These are phyloP conservation scores for Fusarium haematococcum DNA, from an alignment of 2,329 filamentous ascomycete species.

Conservation along the genomic window DNA sequence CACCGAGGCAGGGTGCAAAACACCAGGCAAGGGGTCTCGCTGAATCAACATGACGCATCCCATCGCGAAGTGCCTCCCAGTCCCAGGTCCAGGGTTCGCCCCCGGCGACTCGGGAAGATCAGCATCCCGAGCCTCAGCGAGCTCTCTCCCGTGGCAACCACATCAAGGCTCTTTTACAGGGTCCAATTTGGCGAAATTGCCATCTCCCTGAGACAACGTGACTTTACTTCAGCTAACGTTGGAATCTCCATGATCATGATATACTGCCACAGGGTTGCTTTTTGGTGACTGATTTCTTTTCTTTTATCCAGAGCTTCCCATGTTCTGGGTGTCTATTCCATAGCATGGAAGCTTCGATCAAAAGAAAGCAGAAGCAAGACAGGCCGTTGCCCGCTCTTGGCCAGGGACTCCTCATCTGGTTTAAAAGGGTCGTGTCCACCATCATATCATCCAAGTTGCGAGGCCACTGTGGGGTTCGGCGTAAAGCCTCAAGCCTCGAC, in stretches of 20 bases:
- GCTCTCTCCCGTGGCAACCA: constrained; percentile 17
- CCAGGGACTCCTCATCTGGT: background rate
- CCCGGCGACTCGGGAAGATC: constrained; percentile 34
- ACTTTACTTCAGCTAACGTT: constrained; percentile 17
- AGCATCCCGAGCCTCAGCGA: constrained; percentile 29
- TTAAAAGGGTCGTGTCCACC: background rate
- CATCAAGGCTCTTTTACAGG: background rate
- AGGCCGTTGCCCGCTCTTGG: background rate
- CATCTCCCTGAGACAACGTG: constrained; percentile 22
- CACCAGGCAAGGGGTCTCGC: background rate
- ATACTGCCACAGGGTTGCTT: background rate
- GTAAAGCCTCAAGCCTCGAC: background rate
- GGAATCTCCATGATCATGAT: constrained; percentile 16
- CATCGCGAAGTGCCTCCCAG: background rate
- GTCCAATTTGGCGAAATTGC: constrained; percentile 37
- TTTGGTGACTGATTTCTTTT: background rate
- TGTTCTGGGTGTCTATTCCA: background rate
- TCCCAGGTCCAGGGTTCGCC: constrained; percentile 12
- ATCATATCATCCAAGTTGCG: background rate
- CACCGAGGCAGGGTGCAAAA: background rate
- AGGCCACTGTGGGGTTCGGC: background rate
- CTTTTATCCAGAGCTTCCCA: background rate
- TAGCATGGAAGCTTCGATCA: background rate
- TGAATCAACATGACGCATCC: constrained; percentile 16
- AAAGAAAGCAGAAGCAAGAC: background rate